These are phyloP conservation scores for Colletotrichum sp. DNA, from an alignment of 2,329 filamentous ascomycete species.

Conservation along the genomic window DNA sequence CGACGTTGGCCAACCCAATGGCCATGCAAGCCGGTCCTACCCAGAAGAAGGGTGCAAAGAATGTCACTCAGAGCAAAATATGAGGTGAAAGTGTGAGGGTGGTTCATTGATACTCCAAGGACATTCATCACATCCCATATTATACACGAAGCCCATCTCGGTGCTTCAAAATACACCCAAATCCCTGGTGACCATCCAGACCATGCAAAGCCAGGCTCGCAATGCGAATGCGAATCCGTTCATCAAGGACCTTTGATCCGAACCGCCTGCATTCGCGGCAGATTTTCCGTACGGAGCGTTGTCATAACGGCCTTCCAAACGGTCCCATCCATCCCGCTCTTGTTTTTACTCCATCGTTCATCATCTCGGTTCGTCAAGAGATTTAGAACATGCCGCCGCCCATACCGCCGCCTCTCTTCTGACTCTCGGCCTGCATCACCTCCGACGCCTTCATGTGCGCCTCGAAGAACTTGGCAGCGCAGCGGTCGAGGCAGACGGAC, in stretches of 20 bases:
- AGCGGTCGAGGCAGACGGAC: slow-evolving; percentile 96
- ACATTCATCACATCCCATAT: neutral
- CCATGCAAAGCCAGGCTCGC: neutral
- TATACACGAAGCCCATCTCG: slow-evolving; percentile 8
- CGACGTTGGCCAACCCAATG: neutral
- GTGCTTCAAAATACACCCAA: slow-evolving; percentile 8
- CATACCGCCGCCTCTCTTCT: slow-evolving; percentile 65
- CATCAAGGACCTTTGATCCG: neutral
- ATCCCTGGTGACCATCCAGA: neutral
- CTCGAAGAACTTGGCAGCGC: slow-evolving; percentile 97
- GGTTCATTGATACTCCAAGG: neutral
- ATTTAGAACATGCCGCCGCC: slow-evolving; percentile 52
- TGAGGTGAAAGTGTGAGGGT: neutral
- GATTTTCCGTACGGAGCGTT: neutral
- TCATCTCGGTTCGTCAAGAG: neutral
- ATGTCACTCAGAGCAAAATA: neutral
- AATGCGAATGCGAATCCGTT: neutral
- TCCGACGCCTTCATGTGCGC: slow-evolving; percentile 98
- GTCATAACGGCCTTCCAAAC: neutral
- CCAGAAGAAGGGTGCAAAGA: neutral
- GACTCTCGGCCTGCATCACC: slow-evolving; percentile 90
- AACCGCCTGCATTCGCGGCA: neutral
- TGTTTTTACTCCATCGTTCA: neutral
- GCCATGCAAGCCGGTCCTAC: neutral
- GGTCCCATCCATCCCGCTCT: neutral